Percentiles rank a stretch among this genome's conserved stretches.
phyloP scores from a whole-genome alignment of 768 basidiomycete species.

The Psilocybe azurescens region DNA sequence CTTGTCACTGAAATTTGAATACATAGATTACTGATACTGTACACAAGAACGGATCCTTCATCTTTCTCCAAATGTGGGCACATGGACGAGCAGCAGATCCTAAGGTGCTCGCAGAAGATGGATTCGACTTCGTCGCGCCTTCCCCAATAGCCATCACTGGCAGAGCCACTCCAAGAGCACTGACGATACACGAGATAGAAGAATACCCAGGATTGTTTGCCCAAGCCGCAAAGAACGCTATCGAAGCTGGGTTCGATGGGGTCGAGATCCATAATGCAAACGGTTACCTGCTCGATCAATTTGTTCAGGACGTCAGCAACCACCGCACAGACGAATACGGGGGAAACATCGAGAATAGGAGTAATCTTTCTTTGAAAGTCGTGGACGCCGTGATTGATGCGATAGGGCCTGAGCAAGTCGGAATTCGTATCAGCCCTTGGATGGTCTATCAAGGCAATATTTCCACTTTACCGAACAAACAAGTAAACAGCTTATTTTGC shows the following conservation, averaged over 20 bases:
- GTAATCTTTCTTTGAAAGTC: slow-evolving; percentile 59
- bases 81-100: slow-evolving; percentile 48
- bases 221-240: slow-evolving; percentile 59
- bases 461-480: too few species aligned
- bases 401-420: slow-evolving; percentile 4
- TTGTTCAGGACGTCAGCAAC: slow-evolving; percentile 61
- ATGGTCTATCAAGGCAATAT: slow-evolving; percentile 37
- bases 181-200: slow-evolving; percentile 54
- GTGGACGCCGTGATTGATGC: slow-evolving; percentile 44
- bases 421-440: slow-evolving; percentile 65
- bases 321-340: slow-evolving; percentile 68
- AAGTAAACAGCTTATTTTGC: too few species aligned
- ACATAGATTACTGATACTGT: slow-evolving; percentile 55
- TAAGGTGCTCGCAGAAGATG: slow-evolving; percentile 39
- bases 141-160: slow-evolving; percentile 31
- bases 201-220: slow-evolving; percentile 56
- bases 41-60: slow-evolving; percentile 42
- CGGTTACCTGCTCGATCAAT: slow-evolving; percentile 57
- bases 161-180: slow-evolving; percentile 38
- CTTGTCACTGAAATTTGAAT: not conserved
- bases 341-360: slow-evolving; percentile 67
- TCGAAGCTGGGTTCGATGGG: slow-evolving; percentile 75
- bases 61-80: slow-evolving; percentile 66
- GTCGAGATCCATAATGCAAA: slow-evolving; percentile 55
- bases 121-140: slow-evolving; percentile 38